Evolutionary conservation across 1,284 basidiomycete genomes (phyloP), one percentile per base, ranked within the genome.

Genomic region (Ustilago tritici): DNA sequence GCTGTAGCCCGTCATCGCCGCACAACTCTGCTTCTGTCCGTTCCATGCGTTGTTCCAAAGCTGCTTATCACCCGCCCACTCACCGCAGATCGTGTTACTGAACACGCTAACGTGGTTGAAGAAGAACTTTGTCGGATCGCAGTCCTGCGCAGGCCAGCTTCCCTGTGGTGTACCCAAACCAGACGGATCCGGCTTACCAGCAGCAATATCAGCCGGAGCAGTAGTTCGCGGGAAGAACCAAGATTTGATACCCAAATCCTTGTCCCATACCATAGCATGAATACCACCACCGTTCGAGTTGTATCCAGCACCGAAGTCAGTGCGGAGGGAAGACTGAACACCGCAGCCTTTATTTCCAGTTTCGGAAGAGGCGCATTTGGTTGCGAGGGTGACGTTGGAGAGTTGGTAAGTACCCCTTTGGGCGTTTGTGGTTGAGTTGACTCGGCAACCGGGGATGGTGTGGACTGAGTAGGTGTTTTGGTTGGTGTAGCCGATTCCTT

Each of bases 331-430:
- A 73, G 89, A 76, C 31, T 87, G 80, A 12, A 92, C 91, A 12
- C 90, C 90, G 74, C 92, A 93, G 0, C 91, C 91, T 0, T 89
- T 85, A 78, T 93, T 92, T 78, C 74, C 87, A 79, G 90, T 90
- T 34, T 87, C 79, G 17, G 88, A 88, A 4, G 88, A 87, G 68
- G 91, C 88, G 80, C 92, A 93, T 77, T 91, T 87, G 35, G 86
- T 88, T 4, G 82, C 81, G 86, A 88, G 61, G 11, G 68, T 69
- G 19, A 70, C 32, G 66, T 77, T 78, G 17, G 52, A 40, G 28
- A 75, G 61, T 19, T 64, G 63, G 38, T 69, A 77, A 4, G 50
- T 58, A 12, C 78, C 75, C n/a, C 43, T n/a, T 52, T 74, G 70
- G 6, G 28, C 8, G 61, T 73, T 78, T 61, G 54, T 57, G 12